phyloP scores from a whole-genome alignment of 73 alveolate genomes.

The Durusdinium trenchii region DNA sequence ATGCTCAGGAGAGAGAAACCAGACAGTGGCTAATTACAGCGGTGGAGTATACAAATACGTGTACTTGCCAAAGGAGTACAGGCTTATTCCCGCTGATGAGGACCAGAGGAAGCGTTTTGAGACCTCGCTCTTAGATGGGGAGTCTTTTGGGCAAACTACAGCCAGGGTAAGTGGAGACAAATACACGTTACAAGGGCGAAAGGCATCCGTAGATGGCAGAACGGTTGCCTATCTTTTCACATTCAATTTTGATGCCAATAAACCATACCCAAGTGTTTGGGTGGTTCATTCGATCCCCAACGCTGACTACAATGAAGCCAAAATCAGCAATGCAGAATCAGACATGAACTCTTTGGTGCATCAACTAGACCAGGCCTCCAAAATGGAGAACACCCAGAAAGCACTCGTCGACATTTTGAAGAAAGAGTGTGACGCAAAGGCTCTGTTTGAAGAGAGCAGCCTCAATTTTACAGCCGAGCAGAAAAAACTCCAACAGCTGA shows the following conservation, averaged over 20 bases:
- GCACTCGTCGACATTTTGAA: neutral
- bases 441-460: neutral
- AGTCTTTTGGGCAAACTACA: neutral
- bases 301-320: slow-evolving; percentile 1
- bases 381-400: neutral
- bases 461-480: neutral
- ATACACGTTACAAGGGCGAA: neutral
- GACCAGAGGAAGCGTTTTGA: neutral
- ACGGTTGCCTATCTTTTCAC: neutral
- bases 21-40: neutral
- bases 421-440: neutral
- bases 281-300: slow-evolving; percentile 17
- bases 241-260: neutral
- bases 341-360: neutral
- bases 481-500: neutral
- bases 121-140: neutral
- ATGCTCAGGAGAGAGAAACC: neutral
- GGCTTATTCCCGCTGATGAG: slow-evolving; percentile 15
- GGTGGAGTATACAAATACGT: neutral
- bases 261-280: neutral
- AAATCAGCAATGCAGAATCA: neutral
- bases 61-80: neutral
- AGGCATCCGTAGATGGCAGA: slow-evolving; percentile 6
- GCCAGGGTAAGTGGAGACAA: slow-evolving; percentile 12
- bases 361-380: neutral